phyloP scores from a whole-genome alignment of 352 stramenopile genomes.

The Pythium phragmitis region DNA sequence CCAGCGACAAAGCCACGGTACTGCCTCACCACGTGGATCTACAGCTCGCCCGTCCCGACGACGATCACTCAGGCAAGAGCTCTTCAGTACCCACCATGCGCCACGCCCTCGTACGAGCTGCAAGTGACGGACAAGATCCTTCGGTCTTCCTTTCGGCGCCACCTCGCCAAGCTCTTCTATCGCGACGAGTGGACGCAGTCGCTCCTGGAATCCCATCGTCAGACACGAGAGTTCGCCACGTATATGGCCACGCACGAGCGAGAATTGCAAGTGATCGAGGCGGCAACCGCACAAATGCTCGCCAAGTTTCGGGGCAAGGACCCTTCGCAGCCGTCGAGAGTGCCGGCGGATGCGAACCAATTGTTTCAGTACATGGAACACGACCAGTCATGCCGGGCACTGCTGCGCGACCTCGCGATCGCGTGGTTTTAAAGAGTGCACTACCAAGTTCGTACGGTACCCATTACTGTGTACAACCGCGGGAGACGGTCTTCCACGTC shows the following conservation, averaged over 20 bases:
- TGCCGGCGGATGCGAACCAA: slow-evolving; percentile 35
- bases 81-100: slow-evolving; percentile 1
- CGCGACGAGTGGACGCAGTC: slow-evolving; percentile 56
- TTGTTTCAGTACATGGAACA: slow-evolving; percentile 29
- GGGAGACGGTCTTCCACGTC: slow-evolving; percentile 54
- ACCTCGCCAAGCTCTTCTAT: slow-evolving; percentile 61
- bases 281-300: slow-evolving; percentile 57
- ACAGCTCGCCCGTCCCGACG: slow-evolving; percentile 28
- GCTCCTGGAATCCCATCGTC: slow-evolving; percentile 53
- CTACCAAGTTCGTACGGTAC: background rate
- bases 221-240: slow-evolving; percentile 47
- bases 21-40: slow-evolving; percentile 76
- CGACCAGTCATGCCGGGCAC: slow-evolving; percentile 20
- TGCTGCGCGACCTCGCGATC: slow-evolving; percentile 34
- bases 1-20: slow-evolving; percentile 44
- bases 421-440: slow-evolving; percentile 47
- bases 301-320: slow-evolving; percentile 56
- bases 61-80: slow-evolving; percentile 1
- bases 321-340: slow-evolving; percentile 19
- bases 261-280: slow-evolving; percentile 49
- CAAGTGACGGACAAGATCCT: slow-evolving; percentile 54
- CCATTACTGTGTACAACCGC: slow-evolving; percentile 57
- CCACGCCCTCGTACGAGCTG: slow-evolving; percentile 4
- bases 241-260: slow-evolving; percentile 66
- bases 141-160: slow-evolving; percentile 55